Conservation (phyloP, 805 yeast genomes). For the Nakazawaea pomicola region DNA sequence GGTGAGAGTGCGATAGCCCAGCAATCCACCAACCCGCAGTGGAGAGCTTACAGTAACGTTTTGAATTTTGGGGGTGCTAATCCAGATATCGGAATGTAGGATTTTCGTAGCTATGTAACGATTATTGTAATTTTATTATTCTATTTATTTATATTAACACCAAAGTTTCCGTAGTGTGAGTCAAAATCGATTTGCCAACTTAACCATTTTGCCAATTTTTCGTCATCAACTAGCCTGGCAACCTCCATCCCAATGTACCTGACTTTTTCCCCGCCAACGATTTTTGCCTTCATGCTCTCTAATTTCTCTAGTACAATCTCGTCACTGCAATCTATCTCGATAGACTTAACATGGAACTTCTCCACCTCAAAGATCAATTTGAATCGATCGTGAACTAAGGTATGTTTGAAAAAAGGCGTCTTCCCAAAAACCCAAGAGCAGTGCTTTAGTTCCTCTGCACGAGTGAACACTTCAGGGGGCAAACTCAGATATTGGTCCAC, state of each 20-base stretch:
- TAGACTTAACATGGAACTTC: conserved; percentile 35
- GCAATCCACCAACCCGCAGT: background rate
- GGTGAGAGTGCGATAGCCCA: too few species aligned
- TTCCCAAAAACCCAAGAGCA: conserved; percentile 77
- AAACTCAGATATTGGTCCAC: conserved; percentile 21
- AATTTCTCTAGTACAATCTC: conserved; percentile 15
- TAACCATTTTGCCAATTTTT: conserved; percentile 14
- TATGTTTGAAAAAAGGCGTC: conserved; percentile 70
- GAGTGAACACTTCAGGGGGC: conserved; percentile 34
- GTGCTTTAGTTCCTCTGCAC: conserved; percentile 36
- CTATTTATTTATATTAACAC: conserved; percentile 4
- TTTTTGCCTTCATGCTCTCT: conserved; percentile 14
- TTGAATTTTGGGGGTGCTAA: conserved; percentile 1
- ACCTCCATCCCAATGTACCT: conserved; percentile 19
- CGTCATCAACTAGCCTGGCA: conserved; percentile 13
- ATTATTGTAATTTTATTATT: background rate
- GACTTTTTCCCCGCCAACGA: conserved; percentile 10
- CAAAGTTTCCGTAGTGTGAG: conserved; percentile 14
- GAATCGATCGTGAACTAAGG: conserved; percentile 26
- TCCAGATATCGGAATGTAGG: background rate
- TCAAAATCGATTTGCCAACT: conserved; percentile 25
- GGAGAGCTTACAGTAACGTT: conserved; percentile 7
- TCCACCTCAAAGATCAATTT: conserved; percentile 40
- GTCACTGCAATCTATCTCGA: conserved; percentile 19
- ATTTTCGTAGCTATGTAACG: background rate